Percentiles rank a stretch among this genome's conserved stretches.
Evolutionary conservation across 148 eudicot species (phyloP).

Genomic region (Chenopodium album): DNA sequence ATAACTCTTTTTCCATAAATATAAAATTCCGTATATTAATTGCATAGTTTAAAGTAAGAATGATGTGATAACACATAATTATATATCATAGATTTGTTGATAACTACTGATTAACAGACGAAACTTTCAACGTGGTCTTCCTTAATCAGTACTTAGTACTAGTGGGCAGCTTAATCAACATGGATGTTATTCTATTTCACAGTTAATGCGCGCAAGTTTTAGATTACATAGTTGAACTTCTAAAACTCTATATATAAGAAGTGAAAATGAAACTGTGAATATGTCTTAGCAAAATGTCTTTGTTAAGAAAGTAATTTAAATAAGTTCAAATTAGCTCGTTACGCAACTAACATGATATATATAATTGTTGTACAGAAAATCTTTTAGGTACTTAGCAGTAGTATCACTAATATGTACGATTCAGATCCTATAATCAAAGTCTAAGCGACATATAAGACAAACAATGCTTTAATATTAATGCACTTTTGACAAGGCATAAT

Average conservation of each 20-base stretch:
- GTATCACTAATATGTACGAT: too few species aligned
- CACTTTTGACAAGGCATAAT: conserved; percentile 20
- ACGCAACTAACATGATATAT: too few species aligned
- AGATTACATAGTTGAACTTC: background rate
- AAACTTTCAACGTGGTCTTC: background rate
- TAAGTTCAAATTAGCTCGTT: too few species aligned
- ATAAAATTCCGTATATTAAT: background rate
- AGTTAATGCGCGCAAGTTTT: background rate
- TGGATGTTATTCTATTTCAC: background rate
- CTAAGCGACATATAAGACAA: background rate
- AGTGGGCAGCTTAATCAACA: background rate
- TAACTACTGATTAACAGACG: background rate
- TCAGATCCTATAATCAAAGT: background rate
- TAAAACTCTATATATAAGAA: background rate
- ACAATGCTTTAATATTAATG: conserved; percentile 3
- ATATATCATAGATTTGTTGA: background rate
- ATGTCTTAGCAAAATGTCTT: too few species aligned
- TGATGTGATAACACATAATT: conserved; percentile 8
- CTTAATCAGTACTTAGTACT: background rate
- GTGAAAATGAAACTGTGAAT: background rate
- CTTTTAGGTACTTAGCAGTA: background rate
- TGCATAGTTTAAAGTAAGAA: background rate
- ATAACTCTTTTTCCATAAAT: background rate
- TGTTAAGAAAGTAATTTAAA: too few species aligned
- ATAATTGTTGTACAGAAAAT: background rate